These are phyloP conservation scores for Yamadazyma aaseri DNA, from an alignment of 1,139 yeast species.

Conservation along the genomic window DNA sequence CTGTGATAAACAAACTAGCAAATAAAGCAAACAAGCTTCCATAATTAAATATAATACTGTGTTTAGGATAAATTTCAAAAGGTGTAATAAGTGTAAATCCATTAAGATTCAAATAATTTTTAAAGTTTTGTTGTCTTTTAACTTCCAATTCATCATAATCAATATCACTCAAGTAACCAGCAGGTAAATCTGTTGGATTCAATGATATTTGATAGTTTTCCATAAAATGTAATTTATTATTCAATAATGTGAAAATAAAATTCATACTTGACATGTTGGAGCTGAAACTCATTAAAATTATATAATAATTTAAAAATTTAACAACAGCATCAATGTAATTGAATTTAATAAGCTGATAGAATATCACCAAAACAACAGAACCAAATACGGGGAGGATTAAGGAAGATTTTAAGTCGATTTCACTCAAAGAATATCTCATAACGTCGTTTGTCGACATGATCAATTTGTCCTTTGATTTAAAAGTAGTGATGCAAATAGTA, in stretches of 20 bases:
- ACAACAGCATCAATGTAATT: conserved; percentile 1
- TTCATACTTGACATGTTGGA: conserved; percentile 4
- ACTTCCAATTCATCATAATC: conserved; percentile 16
- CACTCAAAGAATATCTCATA: conserved; percentile 1
- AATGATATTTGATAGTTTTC: conserved; percentile 3
- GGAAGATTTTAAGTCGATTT: conserved; percentile 4
- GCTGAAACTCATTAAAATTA: conserved; percentile 3
- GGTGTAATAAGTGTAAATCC: conserved; percentile 14
- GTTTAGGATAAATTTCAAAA: conserved; percentile 20
- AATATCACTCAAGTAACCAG: conserved; percentile 9
- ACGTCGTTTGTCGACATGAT: conserved; percentile 8
- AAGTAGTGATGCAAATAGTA: conserved; percentile 6
- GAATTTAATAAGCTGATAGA: conserved; percentile 5
- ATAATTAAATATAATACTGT: conserved; percentile 26
- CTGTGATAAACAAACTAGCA: conserved; percentile 16
- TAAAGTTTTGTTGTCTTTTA: conserved; percentile 15
- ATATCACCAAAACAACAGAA: conserved; percentile 4
- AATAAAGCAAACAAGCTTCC: conserved; percentile 27
- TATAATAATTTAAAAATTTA: conserved; percentile 1
- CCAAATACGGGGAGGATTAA: conserved; percentile 6
- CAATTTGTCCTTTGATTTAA: conserved; percentile 1
- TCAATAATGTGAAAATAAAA: neutral
- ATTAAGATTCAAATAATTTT: conserved; percentile 12
- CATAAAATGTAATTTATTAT: neutral
- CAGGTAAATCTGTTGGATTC: conserved; percentile 5